Base-by-base conservation (phyloP, 305 asterid species). In the Fraxinus sp. region DNA sequence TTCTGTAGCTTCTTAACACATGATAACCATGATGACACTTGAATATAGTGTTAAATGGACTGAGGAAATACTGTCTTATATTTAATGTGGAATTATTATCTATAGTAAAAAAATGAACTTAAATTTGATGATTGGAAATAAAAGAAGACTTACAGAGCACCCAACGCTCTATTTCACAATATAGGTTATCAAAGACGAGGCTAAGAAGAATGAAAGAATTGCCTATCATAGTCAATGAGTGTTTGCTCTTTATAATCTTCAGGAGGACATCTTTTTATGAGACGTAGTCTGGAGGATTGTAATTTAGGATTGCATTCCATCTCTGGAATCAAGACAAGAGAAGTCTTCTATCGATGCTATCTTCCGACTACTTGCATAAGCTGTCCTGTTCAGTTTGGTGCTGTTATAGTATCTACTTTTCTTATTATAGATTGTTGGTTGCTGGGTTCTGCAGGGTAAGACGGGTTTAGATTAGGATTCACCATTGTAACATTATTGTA, bases 241-340 rank as follows among this genome's bases (percentile, higher is more conserved):
- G 32, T 66, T 66, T 66, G 1, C 74, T 24, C 36, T 66, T 26
- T 66, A 32, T 24, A 66, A 11, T 66, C 74, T 33, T 66, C 36
- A 3, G 35, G 74, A 24, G 24, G 16, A 66, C 74, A 26, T 26
- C 74, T n/a, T 3, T 66, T 28, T 8, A 20, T 11, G 33, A 66
- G 74, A 13, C n/a, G 3, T 66, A 66, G 3, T 66, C 22, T 26
- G 74, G n/a, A 26, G 35, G 74, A 66, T 66, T 62, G 36, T 66
- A 66, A 66, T 28, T 24, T 66, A 24, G 74, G 74, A 26, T 26
- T 66, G 74, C 74, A 66, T 26, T 24, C 32, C n/a, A 24, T 26
- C 74, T 66, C n/a, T 24, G 35, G 74, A 66, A 66, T 66, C 71
- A 62, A 62, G 74, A 66, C 74, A 22, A 66, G n/a, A 66, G n/a